A percentile compares a stretch with the other conserved stretches of the same genome.
phyloP scores from a whole-genome alignment of 495 filamentous ascomycete species.

The Aspergillus nidulans region DNA sequence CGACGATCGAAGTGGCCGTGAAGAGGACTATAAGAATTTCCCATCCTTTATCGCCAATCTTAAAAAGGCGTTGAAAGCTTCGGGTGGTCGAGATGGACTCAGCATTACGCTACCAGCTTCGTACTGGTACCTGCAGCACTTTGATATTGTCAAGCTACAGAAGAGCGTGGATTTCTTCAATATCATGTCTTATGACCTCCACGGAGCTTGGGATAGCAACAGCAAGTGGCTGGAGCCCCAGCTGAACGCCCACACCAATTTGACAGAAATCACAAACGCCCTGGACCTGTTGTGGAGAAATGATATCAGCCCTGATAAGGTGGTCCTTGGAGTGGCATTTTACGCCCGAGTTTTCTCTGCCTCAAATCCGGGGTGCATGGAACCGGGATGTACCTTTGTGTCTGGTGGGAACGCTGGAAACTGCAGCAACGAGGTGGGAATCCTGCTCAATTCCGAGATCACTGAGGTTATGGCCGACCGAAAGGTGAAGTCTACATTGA shows the following conservation, averaged over 20 bases:
- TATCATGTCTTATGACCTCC: not conserved
- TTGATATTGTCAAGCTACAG: slow-evolving; percentile 45
- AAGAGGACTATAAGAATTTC: slow-evolving; percentile 38
- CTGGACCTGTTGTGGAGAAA: slow-evolving; percentile 33
- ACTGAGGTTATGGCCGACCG: not conserved
- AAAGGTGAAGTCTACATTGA: not conserved
- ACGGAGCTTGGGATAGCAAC: slow-evolving; percentile 8
- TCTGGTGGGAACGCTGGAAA: not conserved
- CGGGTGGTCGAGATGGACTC: slow-evolving; percentile 31
- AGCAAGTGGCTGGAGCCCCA: not conserved
- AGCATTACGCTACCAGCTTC: slow-evolving; percentile 30
- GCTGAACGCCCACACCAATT: slow-evolving; percentile 23
- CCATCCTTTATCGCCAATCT: slow-evolving; percentile 40
- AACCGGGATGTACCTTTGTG: not conserved
- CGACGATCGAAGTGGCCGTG: slow-evolving; percentile 29
- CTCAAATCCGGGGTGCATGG: not conserved
- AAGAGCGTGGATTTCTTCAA: not conserved
- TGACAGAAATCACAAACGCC: slow-evolving; percentile 27
- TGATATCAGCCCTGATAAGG: slow-evolving; percentile 24
- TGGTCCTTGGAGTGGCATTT: slow-evolving; percentile 35
- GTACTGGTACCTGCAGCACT: slow-evolving; percentile 38
- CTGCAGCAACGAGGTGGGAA: not conserved
- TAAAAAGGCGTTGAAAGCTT: slow-evolving; percentile 25
- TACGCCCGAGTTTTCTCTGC: slow-evolving; percentile 22
- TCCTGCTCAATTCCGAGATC: not conserved